phyloP scores from a whole-genome alignment of 2,329 filamentous ascomycete genomes.

The Pseudogymnoascus sp. region DNA sequence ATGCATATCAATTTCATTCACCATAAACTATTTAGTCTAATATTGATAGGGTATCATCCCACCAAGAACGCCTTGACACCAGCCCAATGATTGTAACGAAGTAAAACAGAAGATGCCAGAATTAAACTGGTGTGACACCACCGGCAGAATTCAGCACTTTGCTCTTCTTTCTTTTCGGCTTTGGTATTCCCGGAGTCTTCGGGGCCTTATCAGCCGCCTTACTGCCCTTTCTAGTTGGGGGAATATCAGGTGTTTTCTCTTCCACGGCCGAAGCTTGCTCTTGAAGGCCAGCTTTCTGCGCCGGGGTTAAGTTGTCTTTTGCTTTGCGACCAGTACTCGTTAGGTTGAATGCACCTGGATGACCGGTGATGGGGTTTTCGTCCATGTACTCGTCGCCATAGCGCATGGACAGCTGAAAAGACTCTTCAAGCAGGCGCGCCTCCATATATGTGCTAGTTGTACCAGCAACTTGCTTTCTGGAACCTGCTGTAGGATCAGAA shows the following conservation, averaged over 20 bases:
- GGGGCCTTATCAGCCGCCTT: slow-evolving; percentile 26
- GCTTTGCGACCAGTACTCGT: slow-evolving; percentile 49
- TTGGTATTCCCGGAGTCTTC: slow-evolving; percentile 28
- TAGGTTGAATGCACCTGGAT: slow-evolving; percentile 58
- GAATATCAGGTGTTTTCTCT: slow-evolving; percentile 24
- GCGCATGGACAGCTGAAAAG: slow-evolving; percentile 49
- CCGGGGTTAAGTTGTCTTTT: slow-evolving; percentile 22
- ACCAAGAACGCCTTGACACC: neutral
- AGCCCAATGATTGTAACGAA: neutral
- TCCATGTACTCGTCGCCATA: slow-evolving; percentile 60
- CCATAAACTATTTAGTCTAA: neutral
- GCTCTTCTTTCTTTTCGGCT: slow-evolving; percentile 34
- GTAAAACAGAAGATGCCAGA: neutral
- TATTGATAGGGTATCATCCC: slow-evolving; percentile 6
- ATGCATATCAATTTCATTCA: slow-evolving; percentile 4
- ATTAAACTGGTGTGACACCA: slow-evolving; percentile 18
- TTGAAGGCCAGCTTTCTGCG: slow-evolving; percentile 15
- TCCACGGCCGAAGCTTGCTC: slow-evolving; percentile 16
- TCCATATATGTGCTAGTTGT: slow-evolving; percentile 23
- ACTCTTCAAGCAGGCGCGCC: slow-evolving; percentile 42
- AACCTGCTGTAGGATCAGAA: slow-evolving; percentile 30
- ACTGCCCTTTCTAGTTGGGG: slow-evolving; percentile 23
- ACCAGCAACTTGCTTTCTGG: slow-evolving; percentile 20
- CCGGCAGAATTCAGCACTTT: slow-evolving; percentile 20
- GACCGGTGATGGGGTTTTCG: slow-evolving; percentile 60